A percentile compares a stretch with the other conserved stretches of the same genome.
Conservation (phyloP, 1,284 basidiomycete genomes). For the Rhodotorula sp. region DNA sequence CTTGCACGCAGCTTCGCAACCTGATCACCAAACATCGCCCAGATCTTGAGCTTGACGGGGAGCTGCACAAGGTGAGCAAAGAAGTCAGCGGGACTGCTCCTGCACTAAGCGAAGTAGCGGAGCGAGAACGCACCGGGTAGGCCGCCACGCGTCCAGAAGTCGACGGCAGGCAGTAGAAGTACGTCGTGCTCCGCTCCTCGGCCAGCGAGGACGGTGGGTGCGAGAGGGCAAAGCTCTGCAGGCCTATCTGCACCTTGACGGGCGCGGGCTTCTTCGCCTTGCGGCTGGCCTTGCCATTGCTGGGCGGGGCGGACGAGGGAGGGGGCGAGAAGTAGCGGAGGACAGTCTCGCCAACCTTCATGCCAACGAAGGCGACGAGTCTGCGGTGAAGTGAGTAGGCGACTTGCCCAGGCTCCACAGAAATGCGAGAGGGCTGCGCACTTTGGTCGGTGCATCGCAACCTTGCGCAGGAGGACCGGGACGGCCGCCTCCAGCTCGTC, state of each 20-base stretch:
- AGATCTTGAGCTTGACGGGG: conserved; percentile 30
- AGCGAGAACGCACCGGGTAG: conserved; percentile 22
- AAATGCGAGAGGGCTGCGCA: conserved; percentile 50
- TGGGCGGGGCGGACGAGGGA: neutral
- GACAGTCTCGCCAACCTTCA: conserved; percentile 63
- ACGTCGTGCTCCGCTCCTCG: neutral
- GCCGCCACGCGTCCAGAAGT: conserved; percentile 22
- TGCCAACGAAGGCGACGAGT: conserved; percentile 62
- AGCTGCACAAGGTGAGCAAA: conserved; percentile 1
- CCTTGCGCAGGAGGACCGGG: conserved; percentile 60
- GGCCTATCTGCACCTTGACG: conserved; percentile 14
- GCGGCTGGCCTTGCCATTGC: conserved; percentile 13
- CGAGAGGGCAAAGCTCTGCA: conserved; percentile 19
- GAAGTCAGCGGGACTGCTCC: too few species aligned
- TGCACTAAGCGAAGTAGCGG: too few species aligned
- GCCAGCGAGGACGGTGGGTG: neutral
- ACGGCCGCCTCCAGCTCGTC: conserved; percentile 60
- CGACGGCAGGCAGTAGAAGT: conserved; percentile 32
- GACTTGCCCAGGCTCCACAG: too few species aligned
- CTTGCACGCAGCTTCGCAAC: conserved; percentile 1
- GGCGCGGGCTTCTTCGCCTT: conserved; percentile 8
- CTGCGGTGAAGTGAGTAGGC: neutral
- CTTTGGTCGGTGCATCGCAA: conserved; percentile 59
- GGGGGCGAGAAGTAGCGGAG: conserved; percentile 4
- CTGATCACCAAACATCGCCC: conserved; percentile 3